Percentiles rank a stretch among this genome's conserved stretches.
Evolutionary conservation across 2,329 filamentous ascomycete genomes (phyloP).

Genomic region (Xylariaceae sp.): DNA sequence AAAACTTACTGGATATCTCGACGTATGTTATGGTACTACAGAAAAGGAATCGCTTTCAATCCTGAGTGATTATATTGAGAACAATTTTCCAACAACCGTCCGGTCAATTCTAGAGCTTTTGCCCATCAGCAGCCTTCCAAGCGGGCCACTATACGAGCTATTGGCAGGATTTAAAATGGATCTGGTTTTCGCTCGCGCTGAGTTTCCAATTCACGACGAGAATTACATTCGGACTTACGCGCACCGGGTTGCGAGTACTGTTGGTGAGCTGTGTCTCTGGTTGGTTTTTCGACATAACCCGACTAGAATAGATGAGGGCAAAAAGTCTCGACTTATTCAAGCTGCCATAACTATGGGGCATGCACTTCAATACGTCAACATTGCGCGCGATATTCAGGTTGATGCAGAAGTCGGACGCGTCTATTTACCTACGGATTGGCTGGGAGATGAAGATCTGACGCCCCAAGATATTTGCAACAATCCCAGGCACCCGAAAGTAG

Average conservation of each 20-base stretch:
- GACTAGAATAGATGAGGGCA: constrained; percentile 28
- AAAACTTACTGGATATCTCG: constrained; percentile 55
- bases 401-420: constrained; percentile 63
- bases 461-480: constrained; percentile 51
- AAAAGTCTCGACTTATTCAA: constrained; percentile 44
- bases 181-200: constrained; percentile 45
- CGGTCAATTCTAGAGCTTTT: constrained; percentile 56
- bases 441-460: constrained; percentile 53
- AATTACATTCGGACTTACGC: constrained; percentile 59
- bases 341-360: constrained; percentile 65
- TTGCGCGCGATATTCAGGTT: constrained; percentile 66
- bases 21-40: constrained; percentile 44
- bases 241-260: constrained; percentile 66
- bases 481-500: constrained; percentile 45
- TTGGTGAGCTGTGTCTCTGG: constrained; percentile 64
- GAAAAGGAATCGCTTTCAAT: constrained; percentile 27
- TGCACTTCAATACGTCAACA: constrained; percentile 73
- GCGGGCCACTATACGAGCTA: constrained; percentile 58
- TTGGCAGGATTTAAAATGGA: constrained; percentile 68
- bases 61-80: constrained; percentile 37
- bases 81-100: constrained; percentile 49
- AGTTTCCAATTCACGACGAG: constrained; percentile 56
- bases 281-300: constrained; percentile 59
- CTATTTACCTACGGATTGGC: constrained; percentile 64
- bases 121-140: constrained; percentile 53